Evolutionary conservation across 129 eudicot species (phyloP).

Genomic region (Chrysanthemum makinoi): DNA sequence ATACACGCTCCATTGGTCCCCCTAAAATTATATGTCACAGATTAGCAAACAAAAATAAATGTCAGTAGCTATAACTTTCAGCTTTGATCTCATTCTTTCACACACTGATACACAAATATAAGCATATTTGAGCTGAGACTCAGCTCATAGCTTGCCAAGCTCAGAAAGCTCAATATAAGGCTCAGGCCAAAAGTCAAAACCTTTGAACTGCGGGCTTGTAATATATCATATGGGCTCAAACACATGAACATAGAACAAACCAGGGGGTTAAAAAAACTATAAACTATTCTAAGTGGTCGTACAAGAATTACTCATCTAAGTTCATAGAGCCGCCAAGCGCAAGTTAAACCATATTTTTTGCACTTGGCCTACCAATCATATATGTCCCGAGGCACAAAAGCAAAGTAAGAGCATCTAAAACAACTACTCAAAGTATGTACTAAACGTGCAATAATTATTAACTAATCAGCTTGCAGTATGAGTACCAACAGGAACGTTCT

Average conservation of each 20-base stretch:
- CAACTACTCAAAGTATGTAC: too few relatives aligned
- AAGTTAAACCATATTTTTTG: constrained; percentile 21
- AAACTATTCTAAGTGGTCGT: not conserved
- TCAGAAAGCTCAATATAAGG: not conserved
- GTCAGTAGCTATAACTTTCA: not conserved
- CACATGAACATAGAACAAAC: not conserved
- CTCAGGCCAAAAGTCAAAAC: not conserved
- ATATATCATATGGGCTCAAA: constrained; percentile 8
- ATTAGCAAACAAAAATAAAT: constrained; percentile 17
- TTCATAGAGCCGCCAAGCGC: constrained; percentile 17
- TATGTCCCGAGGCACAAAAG: constrained; percentile 6
- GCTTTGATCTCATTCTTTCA: not conserved
- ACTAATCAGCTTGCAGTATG: too few relatives aligned
- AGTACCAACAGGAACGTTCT: too few relatives aligned
- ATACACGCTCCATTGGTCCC: constrained; percentile 91
- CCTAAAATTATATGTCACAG: constrained; percentile 43
- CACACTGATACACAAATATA: not conserved
- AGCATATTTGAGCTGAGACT: constrained; percentile 12
- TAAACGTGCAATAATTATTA: too few relatives aligned
- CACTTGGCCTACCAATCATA: constrained; percentile 2
- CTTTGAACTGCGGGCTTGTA: constrained; percentile 6
- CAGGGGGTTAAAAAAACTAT: not conserved
- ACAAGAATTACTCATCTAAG: constrained; percentile 6
- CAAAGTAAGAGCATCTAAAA: not conserved
- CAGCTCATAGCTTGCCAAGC: constrained; percentile 20